These are phyloP conservation scores for Hydnomerulius pinastri DNA, from an alignment of 768 basidiomycete species.

Conservation along the genomic window DNA sequence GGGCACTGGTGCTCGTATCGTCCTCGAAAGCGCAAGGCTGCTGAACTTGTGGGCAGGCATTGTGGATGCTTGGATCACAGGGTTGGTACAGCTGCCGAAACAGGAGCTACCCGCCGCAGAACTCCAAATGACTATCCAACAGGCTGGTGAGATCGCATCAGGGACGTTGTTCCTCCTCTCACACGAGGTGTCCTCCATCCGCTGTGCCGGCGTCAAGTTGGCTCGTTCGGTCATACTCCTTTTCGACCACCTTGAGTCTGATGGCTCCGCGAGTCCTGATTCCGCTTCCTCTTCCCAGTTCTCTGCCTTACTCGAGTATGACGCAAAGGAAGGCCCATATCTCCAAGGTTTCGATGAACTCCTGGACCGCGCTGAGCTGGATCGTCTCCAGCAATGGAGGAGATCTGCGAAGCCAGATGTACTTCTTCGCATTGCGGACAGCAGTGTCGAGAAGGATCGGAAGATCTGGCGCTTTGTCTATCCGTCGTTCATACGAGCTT, in stretches of 20 bases:
- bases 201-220: constrained; percentile 62
- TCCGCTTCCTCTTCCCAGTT: constrained; percentile 37
- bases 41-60: constrained; percentile 73
- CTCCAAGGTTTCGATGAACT: constrained; percentile 68
- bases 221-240: constrained; percentile 58
- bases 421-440: constrained; percentile 71
- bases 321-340: constrained; percentile 44
- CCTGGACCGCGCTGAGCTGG: constrained; percentile 59
- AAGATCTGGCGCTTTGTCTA: constrained; percentile 76
- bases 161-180: constrained; percentile 77
- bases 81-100: constrained; percentile 41
- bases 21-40: constrained; percentile 67
- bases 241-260: constrained; percentile 43
- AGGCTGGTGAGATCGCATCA: constrained; percentile 65
- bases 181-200: constrained; percentile 51
- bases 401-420: constrained; percentile 56
- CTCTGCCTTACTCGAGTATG: constrained; percentile 57
- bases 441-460: constrained; percentile 63
- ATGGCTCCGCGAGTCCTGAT: constrained; percentile 31
- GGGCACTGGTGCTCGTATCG: constrained; percentile 59
- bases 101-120: constrained; percentile 44
- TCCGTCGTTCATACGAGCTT: constrained; percentile 61
- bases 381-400: constrained; percentile 68
- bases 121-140: constrained; percentile 42
- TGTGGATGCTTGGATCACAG: constrained; percentile 67